Percentiles rank a stretch among this genome's conserved stretches.
Evolutionary conservation across 805 yeast species (phyloP).

Genomic region (Lipomyces yamanashiensis): DNA sequence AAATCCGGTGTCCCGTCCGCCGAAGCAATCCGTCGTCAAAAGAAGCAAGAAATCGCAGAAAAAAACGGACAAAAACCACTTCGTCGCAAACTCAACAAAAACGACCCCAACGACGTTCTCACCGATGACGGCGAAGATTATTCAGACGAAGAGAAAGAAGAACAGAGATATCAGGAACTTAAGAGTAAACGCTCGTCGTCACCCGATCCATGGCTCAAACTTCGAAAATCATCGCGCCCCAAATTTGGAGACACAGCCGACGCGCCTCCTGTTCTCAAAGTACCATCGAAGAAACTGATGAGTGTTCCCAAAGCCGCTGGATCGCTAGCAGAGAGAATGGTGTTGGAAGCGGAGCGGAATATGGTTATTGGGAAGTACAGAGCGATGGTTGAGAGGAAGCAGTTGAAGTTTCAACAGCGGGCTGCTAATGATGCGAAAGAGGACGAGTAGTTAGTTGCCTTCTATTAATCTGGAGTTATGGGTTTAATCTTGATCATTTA

Average conservation of each 20-base stretch:
- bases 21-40: conserved; percentile 36
- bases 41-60: conserved; percentile 38
- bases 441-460: background rate
- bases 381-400: conserved; percentile 38
- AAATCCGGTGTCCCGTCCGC: conserved; percentile 43
- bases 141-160: conserved; percentile 33
- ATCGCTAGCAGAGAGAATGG: conserved; percentile 46
- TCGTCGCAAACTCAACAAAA: conserved; percentile 34
- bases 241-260: conserved; percentile 51
- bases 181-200: conserved; percentile 40
- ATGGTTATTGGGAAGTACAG: conserved; percentile 47
- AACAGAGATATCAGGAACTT: conserved; percentile 38
- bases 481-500: no score
- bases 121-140: conserved; percentile 38
- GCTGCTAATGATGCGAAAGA: conserved; percentile 3
- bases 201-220: conserved; percentile 51
- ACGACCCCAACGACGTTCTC: conserved; percentile 39
- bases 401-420: background rate
- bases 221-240: conserved; percentile 42
- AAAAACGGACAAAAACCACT: conserved; percentile 32
- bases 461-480: background rate
- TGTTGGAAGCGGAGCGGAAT: conserved; percentile 48
- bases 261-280: conserved; percentile 48
- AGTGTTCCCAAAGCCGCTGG: conserved; percentile 51
- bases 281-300: conserved; percentile 42